A percentile compares a stretch with the other conserved stretches of the same genome.
Evolutionary conservation across 179 eudicot genomes (phyloP).

Genomic region (Heliamphora pulchella): DNA sequence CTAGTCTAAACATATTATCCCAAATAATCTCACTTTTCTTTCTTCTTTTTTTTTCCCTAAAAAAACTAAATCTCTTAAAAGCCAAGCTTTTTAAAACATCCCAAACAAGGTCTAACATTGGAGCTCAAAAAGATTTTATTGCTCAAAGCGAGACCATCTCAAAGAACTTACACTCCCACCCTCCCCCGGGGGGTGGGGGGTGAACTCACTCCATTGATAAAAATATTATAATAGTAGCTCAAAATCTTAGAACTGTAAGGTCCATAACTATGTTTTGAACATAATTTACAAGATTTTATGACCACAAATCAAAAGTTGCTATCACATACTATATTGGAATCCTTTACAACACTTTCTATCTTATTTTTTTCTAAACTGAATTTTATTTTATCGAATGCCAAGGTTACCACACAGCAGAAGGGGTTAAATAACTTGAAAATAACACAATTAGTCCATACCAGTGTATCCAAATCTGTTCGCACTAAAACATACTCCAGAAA

Average conservation of each 20-base stretch:
- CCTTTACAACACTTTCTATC: background rate
- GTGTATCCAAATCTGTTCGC: constrained; percentile 90
- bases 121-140: no score
- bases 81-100: no score
- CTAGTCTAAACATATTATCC: no score
- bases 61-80: no score
- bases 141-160: no score
- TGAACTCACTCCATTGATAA: no score
- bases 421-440: background rate
- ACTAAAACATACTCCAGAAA: constrained; percentile 96
- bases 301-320: background rate
- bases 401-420: background rate
- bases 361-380: background rate
- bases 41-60: no score
- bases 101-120: no score
- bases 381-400: background rate
- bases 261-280: background rate
- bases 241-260: background rate
- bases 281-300: no score
- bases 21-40: no score
- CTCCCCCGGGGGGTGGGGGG: no score
- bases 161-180: no score
- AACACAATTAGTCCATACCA: constrained; percentile 48
- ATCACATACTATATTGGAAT: background rate
- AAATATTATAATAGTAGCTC: background rate